Evolutionary conservation across 805 yeast genomes (phyloP), one percentile per base, ranked within the genome.

Genomic region (Wickerhamiella alocasiicola): DNA sequence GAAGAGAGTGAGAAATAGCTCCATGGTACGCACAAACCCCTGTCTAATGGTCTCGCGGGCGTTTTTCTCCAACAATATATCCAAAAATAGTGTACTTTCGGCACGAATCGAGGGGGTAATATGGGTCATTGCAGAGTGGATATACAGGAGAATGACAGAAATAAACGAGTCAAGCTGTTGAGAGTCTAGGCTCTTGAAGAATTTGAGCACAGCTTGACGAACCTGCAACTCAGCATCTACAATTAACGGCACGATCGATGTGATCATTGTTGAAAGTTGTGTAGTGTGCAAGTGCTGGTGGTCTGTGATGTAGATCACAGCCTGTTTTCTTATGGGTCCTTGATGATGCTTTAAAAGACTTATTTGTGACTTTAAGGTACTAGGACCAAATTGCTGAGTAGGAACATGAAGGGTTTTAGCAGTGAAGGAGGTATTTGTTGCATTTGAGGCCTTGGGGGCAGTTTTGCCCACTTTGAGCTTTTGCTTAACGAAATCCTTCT

Each of bases 121-220:
- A 56, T 91, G 96, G 13, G 96, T 81, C 95, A 91, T 88, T 3
- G 95, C 93, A 39, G 88, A 78, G 50, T 80, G 81, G 13, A 88
- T 67, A 56, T 80, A 87, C 23, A 88, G 66, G n/a, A 81, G 68
- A 13, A 65, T 41, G 17, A 49, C 40, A 18, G 50, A 33, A 4
- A 52, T 45, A 40, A 64, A 63, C 12, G 41, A 80, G 54, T 16
- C 70, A 18, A 56, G 38, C n/a, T 39, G 45, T n/a, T 17, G 36
- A 4, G 44, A 40, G 9, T 48, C 49, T 5, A 61, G 33, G 2
- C 48, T 43, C 23, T 49, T 47, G 31, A 56, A 41, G 30, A 65
- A 65, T 60, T 46, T 74, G 62, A 52, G 76, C 63, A 63, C 63
- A 0, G 76, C 70, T 4, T 68, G 65, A 42, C 95, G 67, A 2